Percentiles rank a stretch among this genome's conserved stretches.
phyloP scores from a whole-genome alignment of 768 basidiomycete genomes.

The Termitomyces sp. region DNA sequence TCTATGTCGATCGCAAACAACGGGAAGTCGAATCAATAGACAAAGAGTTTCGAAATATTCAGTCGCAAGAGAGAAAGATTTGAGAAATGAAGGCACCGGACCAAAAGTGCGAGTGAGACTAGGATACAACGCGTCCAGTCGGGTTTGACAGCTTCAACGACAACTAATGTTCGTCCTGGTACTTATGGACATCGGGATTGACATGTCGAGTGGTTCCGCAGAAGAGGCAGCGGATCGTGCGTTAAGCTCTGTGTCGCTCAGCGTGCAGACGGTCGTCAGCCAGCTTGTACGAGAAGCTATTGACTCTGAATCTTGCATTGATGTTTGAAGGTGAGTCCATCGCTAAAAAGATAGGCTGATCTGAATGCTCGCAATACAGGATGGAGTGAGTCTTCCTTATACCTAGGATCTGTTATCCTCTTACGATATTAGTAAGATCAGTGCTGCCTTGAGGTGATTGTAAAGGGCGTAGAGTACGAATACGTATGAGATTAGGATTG shows the following conservation, averaged over 20 bases:
- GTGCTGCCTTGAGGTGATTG: no score
- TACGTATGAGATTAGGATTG: no score
- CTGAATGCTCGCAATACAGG: neutral
- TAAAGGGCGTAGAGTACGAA: no score
- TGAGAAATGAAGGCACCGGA: no score
- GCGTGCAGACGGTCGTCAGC: conserved; percentile 92
- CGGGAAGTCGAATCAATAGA: conserved; percentile 61
- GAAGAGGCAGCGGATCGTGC: conserved; percentile 92
- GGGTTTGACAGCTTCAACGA: conserved; percentile 26
- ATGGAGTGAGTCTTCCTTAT: conserved; percentile 2
- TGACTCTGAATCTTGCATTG: conserved; percentile 70
- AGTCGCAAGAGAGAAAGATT: no score
- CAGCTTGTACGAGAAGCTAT: conserved; percentile 88
- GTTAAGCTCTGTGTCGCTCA: conserved; percentile 74
- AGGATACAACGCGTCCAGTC: conserved; percentile 67
- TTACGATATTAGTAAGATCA: no score
- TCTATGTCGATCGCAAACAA: conserved; percentile 70
- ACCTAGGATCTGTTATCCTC: neutral
- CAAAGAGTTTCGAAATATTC: conserved; percentile 31
- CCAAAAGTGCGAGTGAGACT: conserved; percentile 79
- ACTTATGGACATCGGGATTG: conserved; percentile 55
- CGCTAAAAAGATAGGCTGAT: neutral
- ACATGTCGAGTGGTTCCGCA: conserved; percentile 61
- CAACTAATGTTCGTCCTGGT: conserved; percentile 23
- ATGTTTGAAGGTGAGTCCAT: conserved; percentile 65